Evolutionary conservation across 805 yeast genomes (phyloP).

Genomic region (Lachancea meyersii): DNA sequence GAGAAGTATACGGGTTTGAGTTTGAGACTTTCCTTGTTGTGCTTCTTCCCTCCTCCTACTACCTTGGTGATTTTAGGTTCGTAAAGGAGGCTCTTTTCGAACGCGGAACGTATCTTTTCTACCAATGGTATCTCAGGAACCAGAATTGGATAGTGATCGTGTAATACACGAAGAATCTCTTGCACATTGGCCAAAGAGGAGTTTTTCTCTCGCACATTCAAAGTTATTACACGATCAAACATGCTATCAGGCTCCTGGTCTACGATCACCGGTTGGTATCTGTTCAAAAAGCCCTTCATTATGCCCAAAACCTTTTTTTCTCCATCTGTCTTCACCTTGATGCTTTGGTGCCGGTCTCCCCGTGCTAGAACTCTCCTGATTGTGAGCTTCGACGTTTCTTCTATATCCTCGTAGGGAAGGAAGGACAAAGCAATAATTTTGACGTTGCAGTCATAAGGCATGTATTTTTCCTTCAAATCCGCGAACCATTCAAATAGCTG

Average conservation of each 20-base stretch:
- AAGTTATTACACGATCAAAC: constrained; percentile 61
- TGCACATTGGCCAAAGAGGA: constrained; percentile 48
- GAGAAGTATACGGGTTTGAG: constrained; percentile 43
- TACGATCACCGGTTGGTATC: constrained; percentile 57
- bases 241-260: constrained; percentile 49
- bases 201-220: constrained; percentile 39
- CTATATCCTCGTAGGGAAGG: constrained; percentile 36
- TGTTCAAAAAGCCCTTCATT: constrained; percentile 64
- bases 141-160: constrained; percentile 40
- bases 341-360: constrained; percentile 87
- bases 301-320: constrained; percentile 48
- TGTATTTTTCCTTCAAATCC: constrained; percentile 38
- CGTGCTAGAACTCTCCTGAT: constrained; percentile 52
- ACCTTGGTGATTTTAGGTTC: constrained; percentile 45
- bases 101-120: constrained; percentile 40
- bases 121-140: constrained; percentile 39
- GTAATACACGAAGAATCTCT: constrained; percentile 36
- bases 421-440: constrained; percentile 67
- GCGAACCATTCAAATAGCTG: constrained; percentile 53
- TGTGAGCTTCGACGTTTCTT: constrained; percentile 39
- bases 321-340: constrained; percentile 47
- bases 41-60: constrained; percentile 17
- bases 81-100: constrained; percentile 46
- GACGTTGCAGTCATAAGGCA: constrained; percentile 40
- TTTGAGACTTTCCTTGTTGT: constrained; percentile 11